phyloP scores from a whole-genome alignment of 2,329 filamentous ascomycete species.

The Colletotrichum aenigma region DNA sequence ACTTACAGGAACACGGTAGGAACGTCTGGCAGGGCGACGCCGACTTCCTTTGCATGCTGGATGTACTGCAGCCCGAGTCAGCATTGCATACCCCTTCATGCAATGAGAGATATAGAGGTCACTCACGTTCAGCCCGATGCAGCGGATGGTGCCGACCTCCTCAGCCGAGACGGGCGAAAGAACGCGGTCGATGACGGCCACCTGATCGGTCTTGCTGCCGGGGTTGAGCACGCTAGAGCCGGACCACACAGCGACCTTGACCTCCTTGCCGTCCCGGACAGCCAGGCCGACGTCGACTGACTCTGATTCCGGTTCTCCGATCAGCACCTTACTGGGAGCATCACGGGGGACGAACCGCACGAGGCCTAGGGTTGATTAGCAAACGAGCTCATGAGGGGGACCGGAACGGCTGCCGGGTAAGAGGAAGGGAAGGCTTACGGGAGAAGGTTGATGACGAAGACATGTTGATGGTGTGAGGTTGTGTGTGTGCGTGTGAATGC shows the following conservation, averaged over 20 bases:
- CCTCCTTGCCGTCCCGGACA: slow-evolving; percentile 58
- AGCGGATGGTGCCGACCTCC: slow-evolving; percentile 39
- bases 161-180: slow-evolving; percentile 45
- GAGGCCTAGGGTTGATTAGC: slow-evolving; percentile 46
- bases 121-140: slow-evolving; percentile 60
- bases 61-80: slow-evolving; percentile 30
- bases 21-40: slow-evolving; percentile 54
- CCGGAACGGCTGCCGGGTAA: neutral
- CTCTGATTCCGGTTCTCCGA: slow-evolving; percentile 59
- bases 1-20: slow-evolving; percentile 60
- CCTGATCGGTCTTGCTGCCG: slow-evolving; percentile 53
- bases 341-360: slow-evolving; percentile 63
- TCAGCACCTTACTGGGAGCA: slow-evolving; percentile 50
- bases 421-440: neutral
- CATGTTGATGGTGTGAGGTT: neutral
- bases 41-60: slow-evolving; percentile 50
- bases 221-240: slow-evolving; percentile 61
- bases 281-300: slow-evolving; percentile 62
- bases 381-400: too few relatives aligned
- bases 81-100: neutral
- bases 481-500: neutral
- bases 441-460: neutral
- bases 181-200: slow-evolving; percentile 49
- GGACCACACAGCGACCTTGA: slow-evolving; percentile 60
- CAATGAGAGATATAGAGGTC: slow-evolving; percentile 20